Conservation (phyloP, 2,329 filamentous ascomycete species). For the Magnaporthiopsis incrustans region DNA sequence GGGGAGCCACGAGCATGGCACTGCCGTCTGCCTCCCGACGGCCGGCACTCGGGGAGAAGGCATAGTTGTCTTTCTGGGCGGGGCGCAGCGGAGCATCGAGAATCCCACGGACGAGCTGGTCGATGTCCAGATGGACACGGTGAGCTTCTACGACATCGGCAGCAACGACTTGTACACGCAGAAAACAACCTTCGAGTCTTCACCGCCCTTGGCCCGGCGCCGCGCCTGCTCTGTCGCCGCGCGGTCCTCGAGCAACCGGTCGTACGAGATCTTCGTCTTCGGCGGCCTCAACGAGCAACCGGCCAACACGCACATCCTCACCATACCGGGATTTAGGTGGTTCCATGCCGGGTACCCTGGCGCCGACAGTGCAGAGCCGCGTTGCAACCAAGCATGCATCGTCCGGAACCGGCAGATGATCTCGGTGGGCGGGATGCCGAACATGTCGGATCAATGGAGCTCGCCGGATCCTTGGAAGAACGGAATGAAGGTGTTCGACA, state of each 20-base stretch:
- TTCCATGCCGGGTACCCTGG: slow-evolving; percentile 16
- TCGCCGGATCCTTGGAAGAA: slow-evolving; percentile 25
- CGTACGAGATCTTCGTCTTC: slow-evolving; percentile 22
- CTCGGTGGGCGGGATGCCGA: slow-evolving; percentile 24
- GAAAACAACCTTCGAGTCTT: slow-evolving; percentile 20
- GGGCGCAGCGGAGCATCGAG: neutral
- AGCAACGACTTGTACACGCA: slow-evolving; percentile 26
- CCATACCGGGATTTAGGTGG: slow-evolving; percentile 30
- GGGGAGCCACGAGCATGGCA: slow-evolving; percentile 10
- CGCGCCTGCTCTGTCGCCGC: slow-evolving; percentile 25
- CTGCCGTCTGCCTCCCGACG: slow-evolving; percentile 23
- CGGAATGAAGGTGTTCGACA: slow-evolving; percentile 31
- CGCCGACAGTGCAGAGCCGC: slow-evolving; percentile 13
- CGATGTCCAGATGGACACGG: slow-evolving; percentile 2
- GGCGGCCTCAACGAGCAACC: slow-evolving; percentile 18
- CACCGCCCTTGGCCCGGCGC: neutral
- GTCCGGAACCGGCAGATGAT: slow-evolving; percentile 29
- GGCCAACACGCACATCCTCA: slow-evolving; percentile 23
- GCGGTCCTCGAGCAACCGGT: neutral
- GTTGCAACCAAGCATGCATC: slow-evolving; percentile 23
- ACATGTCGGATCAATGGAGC: neutral
- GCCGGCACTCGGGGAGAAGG: slow-evolving; percentile 18
- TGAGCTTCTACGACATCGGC: slow-evolving; percentile 25
- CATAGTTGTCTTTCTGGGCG: slow-evolving; percentile 6
- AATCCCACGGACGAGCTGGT: neutral